Base-by-base conservation (phyloP, 306 rosid genomes). In the Lotus japonicus region DNA sequence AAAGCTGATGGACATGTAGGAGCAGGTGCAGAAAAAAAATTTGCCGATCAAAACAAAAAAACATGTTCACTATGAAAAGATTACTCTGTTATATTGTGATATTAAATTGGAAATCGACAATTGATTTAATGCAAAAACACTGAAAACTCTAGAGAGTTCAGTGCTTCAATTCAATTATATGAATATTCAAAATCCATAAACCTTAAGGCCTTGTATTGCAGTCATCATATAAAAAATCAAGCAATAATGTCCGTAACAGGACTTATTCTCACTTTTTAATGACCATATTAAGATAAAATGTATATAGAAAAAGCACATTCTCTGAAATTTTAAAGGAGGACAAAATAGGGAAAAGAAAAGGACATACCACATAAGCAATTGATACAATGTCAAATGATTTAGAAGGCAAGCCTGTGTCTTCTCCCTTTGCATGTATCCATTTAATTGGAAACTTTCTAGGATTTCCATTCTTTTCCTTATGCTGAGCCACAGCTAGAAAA, bases 391-490 rank as follows among this genome's bases (percentile, higher is more conserved):
- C 83, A 35, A 87, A 87, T 62, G 92, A 87, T 48, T 72, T 65
- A 54, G 84, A 70, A 70, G 81, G 72, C 74, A 84, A 78, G 85
- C 87, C 77, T 4, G 89, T 80, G 55, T 84, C 79, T 87, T 87
- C 92, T 28, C 87, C 89, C 52, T 80, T 82, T 66, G 79, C 83
- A 82, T 87, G 92, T 54, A 84, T 66, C 92, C 92, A 87, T 36
- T 78, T 80, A 17, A 87, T 80, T 39, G 82, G 74, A 78, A 51
- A 48, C 67, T 72, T 66, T 78, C 86, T 74, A 13, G 81, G 80
- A 4, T 11, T 31, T 64, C 71, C 72, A 26, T 45, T 75, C 70
- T 80, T 84, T 74, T 84, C 87, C 72, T 78, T 87, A 19, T 74
- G 76, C 76, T 82, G 87, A 70, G 92, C 89, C 54, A 82, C 92